Evolutionary conservation across 2,329 filamentous ascomycete species (phyloP).

Genomic region (Fusarium pseudonygamai): DNA sequence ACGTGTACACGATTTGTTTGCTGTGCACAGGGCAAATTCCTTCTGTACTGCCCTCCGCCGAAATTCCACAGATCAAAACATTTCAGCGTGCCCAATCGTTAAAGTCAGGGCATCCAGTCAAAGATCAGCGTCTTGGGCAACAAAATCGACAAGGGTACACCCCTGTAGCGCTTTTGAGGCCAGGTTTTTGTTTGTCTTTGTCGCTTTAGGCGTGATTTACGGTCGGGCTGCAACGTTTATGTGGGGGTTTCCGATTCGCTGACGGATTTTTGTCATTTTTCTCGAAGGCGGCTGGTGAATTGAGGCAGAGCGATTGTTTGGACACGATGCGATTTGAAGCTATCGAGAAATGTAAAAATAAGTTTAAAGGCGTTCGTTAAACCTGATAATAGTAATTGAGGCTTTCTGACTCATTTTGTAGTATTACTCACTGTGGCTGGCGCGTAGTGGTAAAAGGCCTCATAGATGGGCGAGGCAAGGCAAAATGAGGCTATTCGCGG

Average conservation of each 20-base stretch:
- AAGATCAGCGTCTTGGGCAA: slow-evolving; percentile 25
- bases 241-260: slow-evolving; percentile 39
- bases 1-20: slow-evolving; percentile 23
- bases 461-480: neutral
- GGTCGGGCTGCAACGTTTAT: slow-evolving; percentile 40
- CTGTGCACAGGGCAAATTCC: neutral
- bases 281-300: slow-evolving; percentile 7
- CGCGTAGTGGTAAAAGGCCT: neutral
- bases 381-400: neutral
- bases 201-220: slow-evolving; percentile 20
- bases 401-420: neutral
- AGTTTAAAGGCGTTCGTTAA: neutral
- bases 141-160: neutral
- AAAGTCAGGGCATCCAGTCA: slow-evolving; percentile 36
- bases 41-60: neutral
- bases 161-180: slow-evolving; percentile 35
- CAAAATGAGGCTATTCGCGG: slow-evolving; percentile 25
- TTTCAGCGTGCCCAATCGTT: slow-evolving; percentile 30
- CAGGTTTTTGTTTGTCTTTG: neutral
- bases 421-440: slow-evolving; percentile 10
- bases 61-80: slow-evolving; percentile 1
- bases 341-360: neutral
- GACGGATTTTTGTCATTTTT: neutral
- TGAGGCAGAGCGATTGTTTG: slow-evolving; percentile 17
- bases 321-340: neutral